Evolutionary conservation across 2,329 filamentous ascomycete species (phyloP), one percentile per base, ranked within the genome.

Genomic region (Myriosclerotinia scirpicola): DNA sequence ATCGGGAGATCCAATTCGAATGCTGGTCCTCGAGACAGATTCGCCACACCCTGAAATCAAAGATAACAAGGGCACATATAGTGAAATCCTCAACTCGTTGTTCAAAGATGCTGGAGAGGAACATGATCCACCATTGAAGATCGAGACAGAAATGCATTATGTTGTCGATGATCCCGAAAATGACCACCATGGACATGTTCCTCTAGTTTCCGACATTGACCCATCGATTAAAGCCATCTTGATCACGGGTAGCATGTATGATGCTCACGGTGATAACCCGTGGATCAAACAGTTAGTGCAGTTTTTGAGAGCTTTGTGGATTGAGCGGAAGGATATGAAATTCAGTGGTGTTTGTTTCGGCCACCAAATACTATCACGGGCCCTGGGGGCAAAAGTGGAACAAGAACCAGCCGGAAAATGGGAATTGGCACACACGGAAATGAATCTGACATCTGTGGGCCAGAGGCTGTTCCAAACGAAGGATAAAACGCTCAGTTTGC

Each of bases 311-410:
- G 72, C 78, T 12, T 81, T 90, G 3, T 81, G 91, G 44, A 80
- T 81, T 14, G 84, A 89, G 69, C 80, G 83, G 44, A 81, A 86
- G 1, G 80, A 83, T 26, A 85, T 94, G 12, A 84, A 87, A 48
- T 79, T 93, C 22, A 82, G 96, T n/a, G 92, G 92, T n/a, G 84
- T 95, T 22, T 96, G 92, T 78, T 96, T 94, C 76, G 92, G 92
- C 6, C 92, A 96, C 76, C 92, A 96, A 79, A 93, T 96, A 73
- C 80, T 95, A 54, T 91, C 85, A 1, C 83, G 92, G 62, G 90
- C 91, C 0, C 76, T 93, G 71, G 90, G 87, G 3, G 84, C 80
- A 34, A 84, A 85, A 72, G 90, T 96, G 3, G 88, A 83, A 50
- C 80, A 86, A 64, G 91, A 86, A 75, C 82, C 86, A 22, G 77